These are phyloP conservation scores for Bjerkandera adusta DNA, from an alignment of 1,284 basidiomycete species.

Conservation along the genomic window DNA sequence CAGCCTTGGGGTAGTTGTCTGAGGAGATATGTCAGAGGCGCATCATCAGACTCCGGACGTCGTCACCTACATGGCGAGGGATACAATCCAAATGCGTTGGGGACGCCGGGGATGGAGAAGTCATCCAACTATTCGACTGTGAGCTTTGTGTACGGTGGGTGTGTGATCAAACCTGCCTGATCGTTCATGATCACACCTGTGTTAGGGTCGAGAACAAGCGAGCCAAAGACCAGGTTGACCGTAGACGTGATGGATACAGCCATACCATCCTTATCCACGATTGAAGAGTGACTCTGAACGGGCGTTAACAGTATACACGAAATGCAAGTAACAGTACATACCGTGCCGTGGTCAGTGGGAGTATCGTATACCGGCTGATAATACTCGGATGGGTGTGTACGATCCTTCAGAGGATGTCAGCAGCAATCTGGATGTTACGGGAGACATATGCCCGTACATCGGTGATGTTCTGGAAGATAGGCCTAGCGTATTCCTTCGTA, in stretches of 20 bases:
- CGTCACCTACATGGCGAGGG: slow-evolving; percentile 82
- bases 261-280: slow-evolving; percentile 82
- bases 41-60: too few relatives aligned
- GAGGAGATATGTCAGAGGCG: slow-evolving; percentile 4
- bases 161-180: slow-evolving; percentile 63
- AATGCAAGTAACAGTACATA: slow-evolving; percentile 33
- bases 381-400: slow-evolving; percentile 77
- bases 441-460: slow-evolving; percentile 53
- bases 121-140: slow-evolving; percentile 70
- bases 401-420: slow-evolving; percentile 47
- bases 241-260: slow-evolving; percentile 86
- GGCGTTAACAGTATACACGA: neutral
- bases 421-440: neutral
- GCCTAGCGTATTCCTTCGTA: slow-evolving; percentile 67
- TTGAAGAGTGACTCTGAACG: slow-evolving; percentile 74
- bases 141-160: too few relatives aligned
- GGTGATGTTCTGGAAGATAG: slow-evolving; percentile 67
- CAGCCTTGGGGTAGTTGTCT: slow-evolving; percentile 87
- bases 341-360: slow-evolving; percentile 83
- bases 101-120: slow-evolving; percentile 78
- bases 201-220: slow-evolving; percentile 75
- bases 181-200: slow-evolving; percentile 91
- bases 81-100: slow-evolving; percentile 83
- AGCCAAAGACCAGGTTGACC: slow-evolving; percentile 88
- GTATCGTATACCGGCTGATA: slow-evolving; percentile 85